Conservation (phyloP, 1,139 yeast genomes). For the Yamadazyma sp. region DNA sequence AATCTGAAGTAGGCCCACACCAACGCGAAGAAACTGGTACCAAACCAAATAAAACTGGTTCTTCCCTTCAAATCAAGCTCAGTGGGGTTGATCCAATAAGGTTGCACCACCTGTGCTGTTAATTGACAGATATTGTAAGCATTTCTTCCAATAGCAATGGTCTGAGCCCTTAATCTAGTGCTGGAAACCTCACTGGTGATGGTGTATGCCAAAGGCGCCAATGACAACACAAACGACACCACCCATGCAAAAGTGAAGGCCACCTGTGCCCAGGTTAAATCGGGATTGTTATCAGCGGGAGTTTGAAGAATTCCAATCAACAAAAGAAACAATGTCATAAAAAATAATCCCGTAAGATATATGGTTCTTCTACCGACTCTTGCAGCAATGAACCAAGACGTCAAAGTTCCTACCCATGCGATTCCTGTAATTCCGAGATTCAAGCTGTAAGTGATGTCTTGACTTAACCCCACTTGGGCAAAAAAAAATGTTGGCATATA, state of each 20-base stretch:
- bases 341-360: slow-evolving; percentile 18
- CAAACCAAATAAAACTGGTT: slow-evolving; percentile 58
- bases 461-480: slow-evolving; percentile 31
- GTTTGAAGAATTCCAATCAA: slow-evolving; percentile 13
- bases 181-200: slow-evolving; percentile 57
- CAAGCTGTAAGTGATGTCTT: slow-evolving; percentile 25
- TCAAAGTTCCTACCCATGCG: slow-evolving; percentile 20
- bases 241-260: slow-evolving; percentile 34
- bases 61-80: slow-evolving; percentile 59
- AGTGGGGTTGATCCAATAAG: slow-evolving; percentile 58
- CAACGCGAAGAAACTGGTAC: slow-evolving; percentile 35
- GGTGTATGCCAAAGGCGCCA: slow-evolving; percentile 60
- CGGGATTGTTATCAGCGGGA: slow-evolving; percentile 17
- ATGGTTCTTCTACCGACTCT: slow-evolving; percentile 21
- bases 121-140: slow-evolving; percentile 44
- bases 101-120: slow-evolving; percentile 42
- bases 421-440: slow-evolving; percentile 24
- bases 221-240: slow-evolving; percentile 45
- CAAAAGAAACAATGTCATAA: slow-evolving; percentile 25
- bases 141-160: slow-evolving; percentile 55
- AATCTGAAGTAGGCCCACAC: slow-evolving; percentile 52
- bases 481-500: slow-evolving; percentile 34
- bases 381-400: slow-evolving; percentile 20
- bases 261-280: slow-evolving; percentile 22
- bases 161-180: slow-evolving; percentile 51